Conservation (phyloP, 2,329 filamentous ascomycete species). For the Cytospora piceae region DNA sequence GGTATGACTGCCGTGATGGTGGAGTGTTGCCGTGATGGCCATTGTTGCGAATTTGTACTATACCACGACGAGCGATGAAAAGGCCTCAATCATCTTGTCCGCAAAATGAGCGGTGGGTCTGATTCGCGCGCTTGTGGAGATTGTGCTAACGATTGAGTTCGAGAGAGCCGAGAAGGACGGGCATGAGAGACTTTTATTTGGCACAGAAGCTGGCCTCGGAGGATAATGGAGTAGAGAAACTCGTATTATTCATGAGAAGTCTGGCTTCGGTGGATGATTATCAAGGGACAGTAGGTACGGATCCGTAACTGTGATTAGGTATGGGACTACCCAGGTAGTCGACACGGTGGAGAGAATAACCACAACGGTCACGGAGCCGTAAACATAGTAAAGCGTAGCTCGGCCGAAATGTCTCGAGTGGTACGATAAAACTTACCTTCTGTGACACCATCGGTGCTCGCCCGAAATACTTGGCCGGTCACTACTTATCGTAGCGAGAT, state of each 20-base stretch:
- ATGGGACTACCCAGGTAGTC: background rate
- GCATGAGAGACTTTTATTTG: conserved; percentile 44
- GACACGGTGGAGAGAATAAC: background rate
- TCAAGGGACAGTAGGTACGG: background rate
- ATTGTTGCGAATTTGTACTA: conserved; percentile 68
- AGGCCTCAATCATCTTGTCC: conserved; percentile 64
- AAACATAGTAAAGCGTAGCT: background rate
- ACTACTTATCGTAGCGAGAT: background rate
- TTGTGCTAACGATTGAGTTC: conserved; percentile 60
- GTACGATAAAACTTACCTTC: background rate
- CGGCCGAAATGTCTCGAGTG: background rate
- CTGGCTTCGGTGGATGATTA: too few relatives aligned
- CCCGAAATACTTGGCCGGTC: background rate
- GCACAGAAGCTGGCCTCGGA: conserved; percentile 31
- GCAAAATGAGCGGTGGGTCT: conserved; percentile 62
- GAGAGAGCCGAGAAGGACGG: conserved; percentile 51
- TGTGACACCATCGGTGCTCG: background rate
- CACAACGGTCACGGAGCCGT: too few relatives aligned
- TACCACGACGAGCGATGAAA: conserved; percentile 59
- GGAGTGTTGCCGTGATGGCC: conserved; percentile 68
- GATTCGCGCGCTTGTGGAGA: conserved; percentile 67
- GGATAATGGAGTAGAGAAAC: conserved; percentile 19
- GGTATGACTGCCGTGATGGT: conserved; percentile 61
- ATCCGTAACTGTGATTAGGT: background rate
- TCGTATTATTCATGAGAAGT: background rate